These are phyloP conservation scores for Lasiosphaeria hispida DNA, from an alignment of 495 filamentous ascomycete genomes.

Conservation along the genomic window DNA sequence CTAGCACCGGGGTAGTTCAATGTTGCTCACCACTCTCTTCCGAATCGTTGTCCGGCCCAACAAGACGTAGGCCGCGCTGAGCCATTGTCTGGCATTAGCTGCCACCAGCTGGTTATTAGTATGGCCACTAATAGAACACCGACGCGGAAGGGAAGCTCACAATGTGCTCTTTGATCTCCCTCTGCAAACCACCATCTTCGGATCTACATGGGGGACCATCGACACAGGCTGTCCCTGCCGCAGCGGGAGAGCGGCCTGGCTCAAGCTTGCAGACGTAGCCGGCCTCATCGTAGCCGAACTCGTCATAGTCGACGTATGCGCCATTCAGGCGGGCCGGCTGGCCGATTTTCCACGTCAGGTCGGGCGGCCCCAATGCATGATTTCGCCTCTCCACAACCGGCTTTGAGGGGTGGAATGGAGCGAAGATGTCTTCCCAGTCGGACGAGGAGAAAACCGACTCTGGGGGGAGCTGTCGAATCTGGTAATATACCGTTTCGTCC, in stretches of 20 bases:
- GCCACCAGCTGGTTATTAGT: too few relatives aligned
- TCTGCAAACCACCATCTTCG: too few relatives aligned
- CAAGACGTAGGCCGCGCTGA: not conserved
- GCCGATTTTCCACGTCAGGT: not conserved
- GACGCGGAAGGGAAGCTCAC: too few relatives aligned
- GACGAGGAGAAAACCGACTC: not conserved
- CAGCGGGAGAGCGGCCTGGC: too few relatives aligned
- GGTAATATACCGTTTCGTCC: not conserved
- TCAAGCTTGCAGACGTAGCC: conserved; percentile 1
- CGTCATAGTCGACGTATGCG: not conserved
- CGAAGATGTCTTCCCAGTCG: not conserved
- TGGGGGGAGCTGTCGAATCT: not conserved
- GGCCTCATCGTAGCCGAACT: conserved; percentile 2
- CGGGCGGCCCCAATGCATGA: not conserved
- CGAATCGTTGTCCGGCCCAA: not conserved
- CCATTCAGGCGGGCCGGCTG: not conserved
- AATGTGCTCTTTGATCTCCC: too few relatives aligned
- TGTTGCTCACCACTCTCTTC: conserved; percentile 2
- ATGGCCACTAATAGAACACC: too few relatives aligned
- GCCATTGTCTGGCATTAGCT: too few relatives aligned
- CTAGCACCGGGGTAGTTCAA: not conserved
- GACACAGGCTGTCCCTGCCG: too few relatives aligned
- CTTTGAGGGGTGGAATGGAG: not conserved
- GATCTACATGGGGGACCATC: too few relatives aligned
- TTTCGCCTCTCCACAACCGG: not conserved